A percentile compares a stretch with the other conserved stretches of the same genome.
These are phyloP conservation scores for Penicillium hesseltinei DNA, from an alignment of 2,329 filamentous ascomycete genomes.

Conservation along the genomic window DNA sequence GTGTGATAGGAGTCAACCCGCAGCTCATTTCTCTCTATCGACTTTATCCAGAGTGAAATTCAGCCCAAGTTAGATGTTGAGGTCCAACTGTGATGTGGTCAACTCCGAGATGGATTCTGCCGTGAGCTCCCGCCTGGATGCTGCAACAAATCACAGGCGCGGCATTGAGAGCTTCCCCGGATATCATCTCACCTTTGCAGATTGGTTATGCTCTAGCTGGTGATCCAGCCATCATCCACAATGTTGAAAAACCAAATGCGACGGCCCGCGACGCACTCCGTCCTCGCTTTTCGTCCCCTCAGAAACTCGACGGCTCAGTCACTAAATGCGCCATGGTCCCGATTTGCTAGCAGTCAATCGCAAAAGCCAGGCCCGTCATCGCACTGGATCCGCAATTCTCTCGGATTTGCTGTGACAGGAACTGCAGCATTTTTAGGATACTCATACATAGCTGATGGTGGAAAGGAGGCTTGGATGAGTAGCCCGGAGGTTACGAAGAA, in stretches of 20 bases:
- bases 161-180: constrained; percentile 17
- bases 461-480: constrained; percentile 19
- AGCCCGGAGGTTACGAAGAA: constrained; percentile 19
- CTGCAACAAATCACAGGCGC: constrained; percentile 23
- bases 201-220: constrained; percentile 4
- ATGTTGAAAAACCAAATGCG: constrained; percentile 32
- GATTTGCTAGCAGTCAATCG: constrained; percentile 31
- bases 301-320: constrained; percentile 15
- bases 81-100: constrained; percentile 18
- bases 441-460: constrained; percentile 27
- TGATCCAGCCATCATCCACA: constrained; percentile 6
- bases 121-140: constrained; percentile 29
- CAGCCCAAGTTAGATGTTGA: not conserved
- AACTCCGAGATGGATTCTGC: constrained; percentile 38
- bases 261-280: constrained; percentile 22
- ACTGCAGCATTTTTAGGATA: constrained; percentile 34
- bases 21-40: constrained; percentile 12
- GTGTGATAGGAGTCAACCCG: not conserved
- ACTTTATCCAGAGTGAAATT: not conserved
- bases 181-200: not conserved
- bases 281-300: constrained; percentile 24
- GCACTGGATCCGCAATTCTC: constrained; percentile 32
- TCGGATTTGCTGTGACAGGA: constrained; percentile 33
- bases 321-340: constrained; percentile 25
- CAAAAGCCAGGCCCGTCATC: constrained; percentile 16